Evolutionary conservation across 805 yeast species (phyloP).

Genomic region (Metschnikowia lochheadii): DNA sequence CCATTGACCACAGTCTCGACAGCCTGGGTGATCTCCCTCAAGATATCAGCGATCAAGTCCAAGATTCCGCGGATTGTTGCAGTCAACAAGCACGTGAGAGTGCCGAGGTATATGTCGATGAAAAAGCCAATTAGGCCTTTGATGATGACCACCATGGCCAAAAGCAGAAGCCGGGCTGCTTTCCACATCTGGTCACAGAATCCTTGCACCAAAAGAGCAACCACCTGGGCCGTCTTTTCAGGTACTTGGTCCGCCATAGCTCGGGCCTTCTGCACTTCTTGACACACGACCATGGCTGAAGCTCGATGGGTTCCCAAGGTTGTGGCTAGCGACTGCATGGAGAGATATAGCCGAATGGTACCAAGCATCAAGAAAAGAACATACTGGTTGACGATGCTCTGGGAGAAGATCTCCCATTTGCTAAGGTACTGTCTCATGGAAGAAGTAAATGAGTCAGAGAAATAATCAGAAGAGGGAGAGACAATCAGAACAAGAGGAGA

Average conservation of each 20-base stretch:
- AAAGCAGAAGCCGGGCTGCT: slow-evolving; percentile 23
- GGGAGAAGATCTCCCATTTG: slow-evolving; percentile 53
- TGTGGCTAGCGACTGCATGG: slow-evolving; percentile 1
- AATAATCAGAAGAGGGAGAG: too few relatives aligned
- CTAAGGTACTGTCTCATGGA: slow-evolving; percentile 36
- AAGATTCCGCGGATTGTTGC: slow-evolving; percentile 72
- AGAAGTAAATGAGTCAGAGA: background rate
- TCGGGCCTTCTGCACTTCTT: slow-evolving; percentile 35
- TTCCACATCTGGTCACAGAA: slow-evolving; percentile 1
- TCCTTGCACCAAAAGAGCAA: background rate
- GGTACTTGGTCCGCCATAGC: slow-evolving; percentile 45
- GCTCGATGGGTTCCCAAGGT: background rate
- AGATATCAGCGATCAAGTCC: slow-evolving; percentile 47
- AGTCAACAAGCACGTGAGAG: slow-evolving; percentile 77
- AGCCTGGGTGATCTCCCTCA: slow-evolving; percentile 61
- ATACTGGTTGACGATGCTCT: slow-evolving; percentile 62
- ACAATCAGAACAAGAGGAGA: too few relatives aligned
- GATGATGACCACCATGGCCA: slow-evolving; percentile 50
- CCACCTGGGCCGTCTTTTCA: slow-evolving; percentile 28
- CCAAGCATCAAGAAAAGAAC: slow-evolving; percentile 54
- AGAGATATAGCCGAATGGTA: slow-evolving; percentile 26
- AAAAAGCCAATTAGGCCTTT: slow-evolving; percentile 11
- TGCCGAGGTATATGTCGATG: slow-evolving; percentile 69
- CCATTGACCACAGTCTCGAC: slow-evolving; percentile 56
- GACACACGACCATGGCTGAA: slow-evolving; percentile 37